These are phyloP conservation scores for Apiospora phragmitis DNA, from an alignment of 2,329 filamentous ascomycete genomes.

Conservation along the genomic window DNA sequence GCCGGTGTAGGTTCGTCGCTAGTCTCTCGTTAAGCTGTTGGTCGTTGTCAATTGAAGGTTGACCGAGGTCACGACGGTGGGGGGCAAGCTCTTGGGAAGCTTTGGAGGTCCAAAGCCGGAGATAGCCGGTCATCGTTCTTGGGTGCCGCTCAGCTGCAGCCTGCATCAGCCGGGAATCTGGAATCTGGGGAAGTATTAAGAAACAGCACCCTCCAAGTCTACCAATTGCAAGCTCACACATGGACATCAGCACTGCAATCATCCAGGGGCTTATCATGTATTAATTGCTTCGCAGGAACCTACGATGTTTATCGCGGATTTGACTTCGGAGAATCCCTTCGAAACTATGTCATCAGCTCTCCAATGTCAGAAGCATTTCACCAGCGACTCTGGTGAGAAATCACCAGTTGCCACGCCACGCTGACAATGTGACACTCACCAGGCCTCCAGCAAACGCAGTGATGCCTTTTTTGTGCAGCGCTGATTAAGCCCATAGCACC, in stretches of 20 bases:
- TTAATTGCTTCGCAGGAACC: too few species aligned
- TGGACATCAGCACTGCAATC: background rate
- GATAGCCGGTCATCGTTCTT: slow-evolving; percentile 4
- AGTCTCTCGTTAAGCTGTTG: background rate
- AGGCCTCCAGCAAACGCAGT: background rate
- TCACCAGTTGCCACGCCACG: background rate
- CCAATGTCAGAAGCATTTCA: background rate
- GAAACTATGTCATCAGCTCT: background rate
- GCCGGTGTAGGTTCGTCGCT: background rate
- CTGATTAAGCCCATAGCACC: background rate
- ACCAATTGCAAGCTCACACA: background rate
- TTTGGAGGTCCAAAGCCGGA: slow-evolving; percentile 6
- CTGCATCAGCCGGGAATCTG: background rate
- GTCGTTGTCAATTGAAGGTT: background rate
- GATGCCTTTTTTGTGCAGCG: background rate
- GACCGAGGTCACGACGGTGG: background rate
- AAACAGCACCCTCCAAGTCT: background rate
- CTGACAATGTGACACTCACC: background rate
- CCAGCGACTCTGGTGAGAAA: background rate
- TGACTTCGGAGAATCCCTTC: background rate
- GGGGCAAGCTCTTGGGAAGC: slow-evolving; percentile 7
- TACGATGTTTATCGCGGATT: too few species aligned
- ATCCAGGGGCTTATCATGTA: too few species aligned
- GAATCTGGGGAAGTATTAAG: background rate
- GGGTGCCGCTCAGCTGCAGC: background rate